Percentiles rank a stretch among this genome's conserved stretches.
phyloP scores from a whole-genome alignment of 129 eudicot species.

The carrot (Daucus carota) region DNA sequence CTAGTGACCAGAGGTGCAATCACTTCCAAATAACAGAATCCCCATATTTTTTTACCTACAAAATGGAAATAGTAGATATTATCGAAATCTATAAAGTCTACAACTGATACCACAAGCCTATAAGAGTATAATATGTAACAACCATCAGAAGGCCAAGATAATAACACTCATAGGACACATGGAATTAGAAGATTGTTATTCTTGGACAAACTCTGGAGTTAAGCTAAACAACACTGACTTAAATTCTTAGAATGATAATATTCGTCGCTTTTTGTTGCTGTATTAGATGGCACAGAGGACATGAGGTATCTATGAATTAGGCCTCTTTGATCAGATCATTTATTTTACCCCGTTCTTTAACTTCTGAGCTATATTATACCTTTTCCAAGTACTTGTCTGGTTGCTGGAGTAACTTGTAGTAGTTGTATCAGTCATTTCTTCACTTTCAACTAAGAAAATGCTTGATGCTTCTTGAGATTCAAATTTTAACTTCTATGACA shows the following conservation, averaged over 20 bases:
- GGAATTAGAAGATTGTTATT: background rate
- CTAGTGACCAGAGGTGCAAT: constrained; percentile 49
- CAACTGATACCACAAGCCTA: background rate
- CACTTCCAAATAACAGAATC: constrained; percentile 43
- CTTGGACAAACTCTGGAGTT: no score
- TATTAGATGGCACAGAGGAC: background rate
- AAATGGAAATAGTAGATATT: constrained; percentile 9
- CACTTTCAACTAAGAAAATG: background rate
- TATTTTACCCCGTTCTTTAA: constrained; percentile 10
- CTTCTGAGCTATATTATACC: background rate
- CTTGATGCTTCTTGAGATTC: constrained; percentile 7
- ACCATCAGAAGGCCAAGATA: background rate
- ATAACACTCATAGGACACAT: background rate
- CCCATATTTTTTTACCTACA: constrained; percentile 57
- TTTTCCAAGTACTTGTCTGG: background rate
- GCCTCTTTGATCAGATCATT: background rate
- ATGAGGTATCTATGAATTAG: background rate
- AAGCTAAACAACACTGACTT: no score
- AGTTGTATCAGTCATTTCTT: background rate
- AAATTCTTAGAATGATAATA: no score
- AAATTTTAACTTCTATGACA: no score
- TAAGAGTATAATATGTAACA: background rate
- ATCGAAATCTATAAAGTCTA: background rate
- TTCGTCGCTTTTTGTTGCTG: background rate
- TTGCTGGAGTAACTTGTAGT: constrained; percentile 4